phyloP scores from a whole-genome alignment of 768 basidiomycete species.

The Paxillus involutus region DNA sequence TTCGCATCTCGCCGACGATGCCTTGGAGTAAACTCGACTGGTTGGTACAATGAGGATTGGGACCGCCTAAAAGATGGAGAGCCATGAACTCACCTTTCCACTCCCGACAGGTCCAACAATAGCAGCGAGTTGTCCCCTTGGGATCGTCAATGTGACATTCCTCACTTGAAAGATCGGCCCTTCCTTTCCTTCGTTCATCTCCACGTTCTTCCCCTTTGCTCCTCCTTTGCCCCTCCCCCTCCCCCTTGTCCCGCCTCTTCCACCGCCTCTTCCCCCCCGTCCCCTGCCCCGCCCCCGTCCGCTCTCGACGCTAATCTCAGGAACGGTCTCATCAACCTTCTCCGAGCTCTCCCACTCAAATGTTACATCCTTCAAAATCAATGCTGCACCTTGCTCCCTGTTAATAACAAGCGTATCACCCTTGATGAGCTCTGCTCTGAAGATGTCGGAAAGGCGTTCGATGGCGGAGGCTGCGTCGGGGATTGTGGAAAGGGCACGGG shows the following conservation, averaged over 20 bases:
- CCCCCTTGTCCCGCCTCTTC: slow-evolving; percentile 3
- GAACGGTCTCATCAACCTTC: slow-evolving; percentile 2
- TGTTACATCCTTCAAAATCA: slow-evolving; percentile 51
- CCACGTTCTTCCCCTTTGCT: slow-evolving; percentile 10
- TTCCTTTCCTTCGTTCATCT: slow-evolving; percentile 2
- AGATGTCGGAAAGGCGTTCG: slow-evolving; percentile 43
- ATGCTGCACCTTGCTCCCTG: slow-evolving; percentile 43
- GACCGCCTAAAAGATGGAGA: not conserved
- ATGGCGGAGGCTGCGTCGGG: slow-evolving; percentile 68
- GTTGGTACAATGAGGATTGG: not conserved
- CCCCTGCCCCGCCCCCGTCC: slow-evolving; percentile 3
- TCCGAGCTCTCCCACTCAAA: slow-evolving; percentile 62
- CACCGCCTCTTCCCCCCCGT: not conserved
- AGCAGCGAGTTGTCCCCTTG: slow-evolving; percentile 58
- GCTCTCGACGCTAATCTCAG: not conserved
- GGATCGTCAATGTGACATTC: slow-evolving; percentile 51
- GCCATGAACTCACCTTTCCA: slow-evolving; percentile 45
- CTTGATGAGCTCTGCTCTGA: slow-evolving; percentile 49
- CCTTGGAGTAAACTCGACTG: slow-evolving; percentile 59
- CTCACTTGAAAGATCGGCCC: slow-evolving; percentile 43
- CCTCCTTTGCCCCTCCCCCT: not conserved
- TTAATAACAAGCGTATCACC: slow-evolving; percentile 45
- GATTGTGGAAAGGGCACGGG: slow-evolving; percentile 58
- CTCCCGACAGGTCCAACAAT: slow-evolving; percentile 71
- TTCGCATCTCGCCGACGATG: slow-evolving; percentile 71